Base-by-base conservation (phyloP, 1,284 basidiomycete species). In the Cystobasidium pallidum region DNA sequence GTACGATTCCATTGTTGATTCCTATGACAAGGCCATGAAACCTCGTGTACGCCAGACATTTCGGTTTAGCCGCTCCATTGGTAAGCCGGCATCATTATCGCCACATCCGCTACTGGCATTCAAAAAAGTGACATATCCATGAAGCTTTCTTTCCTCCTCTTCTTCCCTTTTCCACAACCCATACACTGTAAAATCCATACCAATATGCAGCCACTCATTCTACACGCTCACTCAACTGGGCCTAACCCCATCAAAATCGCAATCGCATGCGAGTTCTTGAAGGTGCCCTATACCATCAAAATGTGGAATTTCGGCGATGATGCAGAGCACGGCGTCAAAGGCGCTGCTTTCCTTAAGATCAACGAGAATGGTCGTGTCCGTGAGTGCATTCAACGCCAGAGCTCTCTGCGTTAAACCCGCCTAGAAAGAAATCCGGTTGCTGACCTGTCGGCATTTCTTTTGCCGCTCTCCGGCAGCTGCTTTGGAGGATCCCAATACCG, bases 201-300 rank as follows among this genome's bases (percentile, higher is more conserved):
- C 10, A 57, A 34, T 15, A 57, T 57, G 54, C 30, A 57, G 32
- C 54, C 54, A 57, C 26, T 57, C 24, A 57, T 34, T 15, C 54
- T 57, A n/a, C 54, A 57, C 54, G 54, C 54, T 10, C 54, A 57
- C 19, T 8, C 54, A 3, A 57, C 54, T 36, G 54, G 54, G n/a
- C 54, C 54, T 36, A 57, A 57, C 30, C 54, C 54, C 54, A 57
- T 57, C 54, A 57, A 57, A 32, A 57, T 57, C 54, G 54, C 54
- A 34, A 57, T 57, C 6, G 54, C 54, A 57, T 57, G 54, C 54
- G 54, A 57, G n/a, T 57, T 34, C 54, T 57, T 57, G 54, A 34
- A 32, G 32, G 54, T 57, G 7, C 54, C 54, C 24, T 57, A 57
- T n/a, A 57, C 30, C 3, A 36, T 57, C 19, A 57, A 57, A 28